phyloP scores from a whole-genome alignment of 148 eudicot species.

The Cornus suecica region DNA sequence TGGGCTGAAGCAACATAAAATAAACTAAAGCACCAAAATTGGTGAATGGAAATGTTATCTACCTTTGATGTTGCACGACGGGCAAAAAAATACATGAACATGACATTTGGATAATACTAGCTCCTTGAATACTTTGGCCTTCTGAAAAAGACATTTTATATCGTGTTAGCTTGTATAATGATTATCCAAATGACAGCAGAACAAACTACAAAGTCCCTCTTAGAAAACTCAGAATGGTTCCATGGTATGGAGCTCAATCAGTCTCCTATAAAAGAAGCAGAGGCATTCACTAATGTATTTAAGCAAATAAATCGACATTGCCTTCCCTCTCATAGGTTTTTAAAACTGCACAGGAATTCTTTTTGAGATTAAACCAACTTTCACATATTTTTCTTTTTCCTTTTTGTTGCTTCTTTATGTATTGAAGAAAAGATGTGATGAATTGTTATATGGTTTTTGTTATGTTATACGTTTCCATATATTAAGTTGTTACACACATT shows the following conservation, averaged over 20 bases:
- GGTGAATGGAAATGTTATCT: conserved; percentile 4
- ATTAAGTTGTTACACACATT: too few species aligned
- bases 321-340: too few species aligned
- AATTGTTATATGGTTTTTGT: too few species aligned
- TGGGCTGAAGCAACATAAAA: background rate
- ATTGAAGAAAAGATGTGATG: too few species aligned
- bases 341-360: too few species aligned
- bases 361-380: too few species aligned
- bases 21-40: background rate
- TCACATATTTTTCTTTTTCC: too few species aligned
- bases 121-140: conserved; percentile 53
- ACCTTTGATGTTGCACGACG: conserved; percentile 90
- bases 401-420: too few species aligned
- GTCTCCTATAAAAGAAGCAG: background rate
- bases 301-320: background rate
- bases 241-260: background rate
- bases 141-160: conserved; percentile 38
- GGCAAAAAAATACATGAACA: conserved; percentile 77
- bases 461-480: too few species aligned
- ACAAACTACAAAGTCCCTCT: background rate
- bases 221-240: background rate
- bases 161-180: conserved; percentile 3
- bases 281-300: background rate
- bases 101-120: conserved; percentile 69
- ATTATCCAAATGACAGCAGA: background rate